phyloP scores from a whole-genome alignment of 2,329 filamentous ascomycete species.

The Fragosphaeria purpurea region DNA sequence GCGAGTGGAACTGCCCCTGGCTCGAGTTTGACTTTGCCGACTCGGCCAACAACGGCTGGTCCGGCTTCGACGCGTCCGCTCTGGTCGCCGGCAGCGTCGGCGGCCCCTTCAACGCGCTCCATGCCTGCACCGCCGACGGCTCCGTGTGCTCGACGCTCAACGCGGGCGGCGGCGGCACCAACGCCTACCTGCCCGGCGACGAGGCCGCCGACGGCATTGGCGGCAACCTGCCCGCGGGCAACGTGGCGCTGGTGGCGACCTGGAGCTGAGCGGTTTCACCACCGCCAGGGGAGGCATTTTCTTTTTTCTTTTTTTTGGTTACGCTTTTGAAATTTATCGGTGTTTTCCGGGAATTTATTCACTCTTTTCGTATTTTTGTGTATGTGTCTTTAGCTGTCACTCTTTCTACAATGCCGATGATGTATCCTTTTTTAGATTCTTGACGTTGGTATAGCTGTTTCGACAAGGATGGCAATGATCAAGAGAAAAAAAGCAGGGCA shows the following conservation, averaged over 20 bases:
- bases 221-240: conserved; percentile 22
- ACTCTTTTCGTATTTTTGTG: not conserved
- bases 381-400: not conserved
- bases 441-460: not conserved
- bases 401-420: conserved; percentile 7
- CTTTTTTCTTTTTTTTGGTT: not conserved
- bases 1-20: conserved; percentile 37
- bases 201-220: conserved; percentile 24
- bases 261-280: conserved; percentile 5
- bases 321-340: too few species aligned
- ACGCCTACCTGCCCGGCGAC: conserved; percentile 26
- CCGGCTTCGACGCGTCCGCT: conserved; percentile 40
- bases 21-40: conserved; percentile 40
- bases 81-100: conserved; percentile 30
- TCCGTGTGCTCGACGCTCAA: conserved; percentile 23
- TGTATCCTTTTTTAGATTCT: not conserved
- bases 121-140: conserved; percentile 27
- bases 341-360: not conserved
- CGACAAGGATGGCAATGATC: not conserved
- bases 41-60: conserved; percentile 36
- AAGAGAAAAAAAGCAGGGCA: not conserved
- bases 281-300: too few species aligned
- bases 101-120: conserved; percentile 27
- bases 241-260: conserved; percentile 12
- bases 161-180: conserved; percentile 19